Conservation (phyloP, 2,329 filamentous ascomycete genomes). For the Thelonectria blattea region DNA sequence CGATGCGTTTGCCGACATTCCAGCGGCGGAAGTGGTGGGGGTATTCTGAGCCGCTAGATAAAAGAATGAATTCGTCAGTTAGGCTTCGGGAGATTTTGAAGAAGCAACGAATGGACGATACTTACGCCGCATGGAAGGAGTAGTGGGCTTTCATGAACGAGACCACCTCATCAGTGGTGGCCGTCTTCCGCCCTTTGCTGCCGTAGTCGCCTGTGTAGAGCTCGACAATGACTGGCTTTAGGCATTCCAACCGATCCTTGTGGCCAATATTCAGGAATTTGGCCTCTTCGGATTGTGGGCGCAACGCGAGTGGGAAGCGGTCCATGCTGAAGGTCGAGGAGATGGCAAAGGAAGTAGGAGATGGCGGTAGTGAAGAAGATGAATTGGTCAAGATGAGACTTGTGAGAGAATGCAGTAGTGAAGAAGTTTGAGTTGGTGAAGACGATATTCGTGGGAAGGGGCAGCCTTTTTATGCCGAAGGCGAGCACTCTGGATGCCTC, state of each 20-base stretch:
- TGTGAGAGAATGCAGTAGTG: not conserved
- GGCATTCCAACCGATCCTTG: slow-evolving; percentile 29
- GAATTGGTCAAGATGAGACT: not conserved
- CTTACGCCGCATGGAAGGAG: slow-evolving; percentile 20
- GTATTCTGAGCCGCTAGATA: not conserved
- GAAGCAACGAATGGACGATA: not conserved
- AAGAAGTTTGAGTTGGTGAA: not conserved
- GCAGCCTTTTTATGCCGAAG: not conserved
- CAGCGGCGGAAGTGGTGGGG: not conserved
- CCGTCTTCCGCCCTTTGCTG: not conserved
- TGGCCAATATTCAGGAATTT: slow-evolving; percentile 24
- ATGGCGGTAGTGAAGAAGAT: not conserved
- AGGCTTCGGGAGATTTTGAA: not conserved
- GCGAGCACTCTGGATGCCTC: not conserved
- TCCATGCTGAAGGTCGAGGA: not conserved
- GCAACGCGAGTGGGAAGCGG: not conserved
- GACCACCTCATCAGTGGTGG: slow-evolving; percentile 20
- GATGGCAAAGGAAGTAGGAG: not conserved
- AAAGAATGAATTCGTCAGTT: not conserved
- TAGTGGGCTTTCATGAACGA: slow-evolving; percentile 31
- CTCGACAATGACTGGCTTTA: slow-evolving; percentile 26
- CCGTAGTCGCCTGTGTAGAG: slow-evolving; percentile 21
- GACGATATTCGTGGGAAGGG: not conserved
- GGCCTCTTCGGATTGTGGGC: slow-evolving; percentile 7
- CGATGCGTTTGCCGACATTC: not conserved